Base-by-base conservation (phyloP, 768 basidiomycete species). In the Lentinula boryana region DNA sequence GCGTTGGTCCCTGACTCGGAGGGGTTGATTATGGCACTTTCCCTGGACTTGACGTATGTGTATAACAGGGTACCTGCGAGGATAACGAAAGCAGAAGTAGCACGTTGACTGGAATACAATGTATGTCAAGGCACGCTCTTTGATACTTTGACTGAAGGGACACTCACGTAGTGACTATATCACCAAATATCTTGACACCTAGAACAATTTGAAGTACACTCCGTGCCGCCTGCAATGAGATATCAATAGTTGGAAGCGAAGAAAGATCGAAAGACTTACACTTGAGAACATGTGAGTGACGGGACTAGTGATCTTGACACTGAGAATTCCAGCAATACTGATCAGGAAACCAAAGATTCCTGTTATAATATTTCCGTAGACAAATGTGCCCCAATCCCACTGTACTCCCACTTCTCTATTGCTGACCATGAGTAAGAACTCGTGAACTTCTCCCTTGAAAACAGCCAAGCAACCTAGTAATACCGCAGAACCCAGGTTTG, bases 291-390 rank as follows among this genome's bases (percentile, higher is more conserved):
- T 93, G 70, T 93, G 91, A 1, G 90, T 89, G 65, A 91, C 84
- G 5, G 91, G 91, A 21, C 87, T 89, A 2, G 91, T 93, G 65
- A 92, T 84, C 72, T 93, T 91, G 76, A 93, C 90, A 35, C 86
- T 88, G 33, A 93, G 75, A 62, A 89, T 77, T 41, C 88, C 87
- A 4, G 91, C 91, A 51, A 93, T 78, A 69, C 87, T 88, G 75
- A 93, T 88, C 62, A 93, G 72, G 77, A 91, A 93, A 0, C 91
- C 91, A 63, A 91, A 78, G 8, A 84, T 72, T 35, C 89, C 89
- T 75, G 89, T 72, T 6, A 71, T 62, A 36, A 70, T 62, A 43
- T 70, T 70, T 7, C 70, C 73, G 65, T 68, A 71, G 1, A 64
- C 59, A 62, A 73, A 73, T 10, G 68, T 70, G 15, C 62, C 63